Conservation (phyloP, 208 protist genomes). For the Spongospora subterranea region DNA sequence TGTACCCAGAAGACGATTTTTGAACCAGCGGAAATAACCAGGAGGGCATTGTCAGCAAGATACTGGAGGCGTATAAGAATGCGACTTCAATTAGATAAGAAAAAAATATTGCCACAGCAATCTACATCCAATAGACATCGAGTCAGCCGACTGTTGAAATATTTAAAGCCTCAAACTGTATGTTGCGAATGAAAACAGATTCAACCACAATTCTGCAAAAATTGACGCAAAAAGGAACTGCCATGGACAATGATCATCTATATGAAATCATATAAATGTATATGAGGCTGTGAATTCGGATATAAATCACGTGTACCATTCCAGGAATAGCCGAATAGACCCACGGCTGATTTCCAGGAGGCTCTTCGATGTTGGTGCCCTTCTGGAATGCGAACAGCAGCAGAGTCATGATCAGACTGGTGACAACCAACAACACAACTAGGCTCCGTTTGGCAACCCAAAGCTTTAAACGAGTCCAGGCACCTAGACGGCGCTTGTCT, state of each 20-base stretch:
- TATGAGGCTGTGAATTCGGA: not conserved
- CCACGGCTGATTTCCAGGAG: not conserved
- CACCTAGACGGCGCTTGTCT: not conserved
- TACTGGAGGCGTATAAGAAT: not conserved
- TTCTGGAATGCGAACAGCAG: not conserved
- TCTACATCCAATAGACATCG: not conserved
- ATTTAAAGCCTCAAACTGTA: no score
- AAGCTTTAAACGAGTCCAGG: not conserved
- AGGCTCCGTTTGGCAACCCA: not conserved
- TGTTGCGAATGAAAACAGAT: no score
- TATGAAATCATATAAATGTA: not conserved
- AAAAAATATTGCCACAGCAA: not conserved
- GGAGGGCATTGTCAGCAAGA: not conserved
- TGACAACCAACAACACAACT: not conserved
- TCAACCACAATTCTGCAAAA: no score
- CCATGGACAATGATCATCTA: no score
- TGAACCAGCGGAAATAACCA: slow-evolving; percentile 11
- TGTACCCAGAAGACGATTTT: not conserved
- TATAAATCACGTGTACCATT: not conserved
- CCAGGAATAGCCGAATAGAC: slow-evolving; percentile 36
- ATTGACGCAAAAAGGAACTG: no score
- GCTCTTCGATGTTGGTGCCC: not conserved
- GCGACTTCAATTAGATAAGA: slow-evolving; percentile 27
- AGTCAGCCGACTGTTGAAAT: no score
- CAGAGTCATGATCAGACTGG: not conserved